Evolutionary conservation across 768 basidiomycete genomes (phyloP).

Genomic region (Austroboletus eburneus): DNA sequence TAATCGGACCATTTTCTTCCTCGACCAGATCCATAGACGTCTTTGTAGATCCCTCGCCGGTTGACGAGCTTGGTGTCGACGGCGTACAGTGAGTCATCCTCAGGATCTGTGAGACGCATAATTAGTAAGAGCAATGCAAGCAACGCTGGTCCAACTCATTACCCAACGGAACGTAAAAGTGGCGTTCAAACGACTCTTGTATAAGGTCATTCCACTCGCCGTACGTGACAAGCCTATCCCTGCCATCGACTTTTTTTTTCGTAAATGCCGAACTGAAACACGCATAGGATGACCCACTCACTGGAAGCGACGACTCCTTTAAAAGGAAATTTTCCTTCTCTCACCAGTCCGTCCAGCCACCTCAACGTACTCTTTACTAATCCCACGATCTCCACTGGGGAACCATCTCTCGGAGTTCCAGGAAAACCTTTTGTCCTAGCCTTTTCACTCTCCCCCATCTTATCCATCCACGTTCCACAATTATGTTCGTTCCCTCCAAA

Average conservation of each 20-base stretch:
- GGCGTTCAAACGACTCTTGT: constrained; percentile 82
- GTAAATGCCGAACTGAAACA: not conserved
- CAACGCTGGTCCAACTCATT: constrained; percentile 1
- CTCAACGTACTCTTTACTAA: constrained; percentile 87
- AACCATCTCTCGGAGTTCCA: constrained; percentile 95
- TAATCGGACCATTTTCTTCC: constrained; percentile 97
- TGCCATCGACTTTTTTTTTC: constrained; percentile 56
- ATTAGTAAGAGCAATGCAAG: constrained; percentile 1
- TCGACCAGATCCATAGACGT: constrained; percentile 85
- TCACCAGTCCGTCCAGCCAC: constrained; percentile 75
- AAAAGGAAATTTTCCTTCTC: constrained; percentile 75
- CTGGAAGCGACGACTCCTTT: constrained; percentile 79
- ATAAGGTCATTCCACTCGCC: constrained; percentile 86
- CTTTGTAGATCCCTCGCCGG: constrained; percentile 96
- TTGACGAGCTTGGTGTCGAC: constrained; percentile 70
- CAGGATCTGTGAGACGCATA: constrained; percentile 50
- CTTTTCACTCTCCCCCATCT: constrained; percentile 91
- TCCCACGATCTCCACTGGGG: constrained; percentile 94
- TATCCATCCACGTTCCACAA: constrained; percentile 98
- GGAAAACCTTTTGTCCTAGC: constrained; percentile 94
- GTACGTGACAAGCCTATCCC: constrained; percentile 72
- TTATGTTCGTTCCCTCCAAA: constrained; percentile 82
- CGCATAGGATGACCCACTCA: constrained; percentile 38
- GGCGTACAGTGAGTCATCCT: constrained; percentile 66
- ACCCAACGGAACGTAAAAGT: constrained; percentile 87